Base-by-base conservation (phyloP, 192 early-diverging fungal genomes). In the Diversispora epigaea region DNA sequence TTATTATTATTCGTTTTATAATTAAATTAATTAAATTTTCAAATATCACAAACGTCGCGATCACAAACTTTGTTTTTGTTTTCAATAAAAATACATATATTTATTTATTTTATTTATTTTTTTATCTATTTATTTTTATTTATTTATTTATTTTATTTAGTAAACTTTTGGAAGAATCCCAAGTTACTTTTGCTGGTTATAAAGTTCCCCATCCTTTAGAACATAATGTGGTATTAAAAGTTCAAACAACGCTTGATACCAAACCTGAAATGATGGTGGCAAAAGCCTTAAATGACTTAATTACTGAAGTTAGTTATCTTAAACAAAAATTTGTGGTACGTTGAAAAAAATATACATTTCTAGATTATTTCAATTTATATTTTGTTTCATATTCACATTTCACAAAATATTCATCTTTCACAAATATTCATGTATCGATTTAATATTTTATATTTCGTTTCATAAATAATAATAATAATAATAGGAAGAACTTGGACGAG, bases 121-220 rank as follows among this genome's bases (percentile, higher is more conserved):
- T n/a, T n/a, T n/a, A n/a, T n/a, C n/a, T n/a, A n/a, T n/a, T n/a
- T n/a, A n/a, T n/a, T n/a, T n/a, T n/a, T n/a, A n/a, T n/a, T n/a
- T n/a, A n/a, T n/a, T n/a, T n/a, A n/a, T n/a, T n/a, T n/a, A n/a
- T n/a, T n/a, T 66, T 44, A 15, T 8, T 54, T 78, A 94, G 93
- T 76, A 88, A 93, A 82, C 83, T 99, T 10, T 84, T 98, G 12
- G 90, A 94, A 75, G 91, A 99, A 82, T 89, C 91, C 5, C 92
- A 93, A 73, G 98, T 99, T 1, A 81, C 95, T 22, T 99, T 98
- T 84, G 92, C 95, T 6, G 98, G 96, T 58, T 99, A 99, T 87
- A 93, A 95, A 73, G 82, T 93, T 64, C 96, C 98, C 7, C 98
- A 99, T 80, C 98, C 98, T 47, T 84, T 99, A 4, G 95, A 98